Conservation (phyloP, 2,329 filamentous ascomycete species). For the Aspergillus pseudoviridinutans region DNA sequence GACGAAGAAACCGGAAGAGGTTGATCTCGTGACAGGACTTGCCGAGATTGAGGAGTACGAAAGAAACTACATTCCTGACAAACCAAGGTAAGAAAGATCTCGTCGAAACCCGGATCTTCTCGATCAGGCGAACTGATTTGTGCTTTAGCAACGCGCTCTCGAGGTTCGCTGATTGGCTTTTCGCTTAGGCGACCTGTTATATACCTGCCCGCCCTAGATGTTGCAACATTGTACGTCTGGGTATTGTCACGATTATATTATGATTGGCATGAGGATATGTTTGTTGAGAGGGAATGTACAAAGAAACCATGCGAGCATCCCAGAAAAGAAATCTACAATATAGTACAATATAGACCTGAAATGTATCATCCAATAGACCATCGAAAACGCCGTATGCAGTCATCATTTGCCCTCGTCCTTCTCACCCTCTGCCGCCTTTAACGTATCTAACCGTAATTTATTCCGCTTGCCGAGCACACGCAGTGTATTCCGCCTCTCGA, state of each 20-base stretch:
- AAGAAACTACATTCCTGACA: constrained; percentile 53
- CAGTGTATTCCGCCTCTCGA: constrained; percentile 64
- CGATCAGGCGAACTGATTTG: constrained; percentile 2
- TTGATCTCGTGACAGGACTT: constrained; percentile 60
- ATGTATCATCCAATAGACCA: constrained; percentile 2
- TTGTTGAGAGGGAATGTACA: neutral
- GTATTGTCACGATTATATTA: neutral
- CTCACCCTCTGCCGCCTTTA: constrained; percentile 41
- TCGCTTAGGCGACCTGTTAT: constrained; percentile 5
- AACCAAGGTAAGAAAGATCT: constrained; percentile 47
- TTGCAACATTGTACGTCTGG: neutral
- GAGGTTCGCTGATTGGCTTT: constrained; percentile 17
- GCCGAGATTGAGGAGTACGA: constrained; percentile 67
- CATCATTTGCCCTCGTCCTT: constrained; percentile 1
- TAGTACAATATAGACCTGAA: neutral
- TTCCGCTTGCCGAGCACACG: constrained; percentile 67
- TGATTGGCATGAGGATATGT: neutral
- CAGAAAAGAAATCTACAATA: neutral
- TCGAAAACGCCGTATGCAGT: neutral
- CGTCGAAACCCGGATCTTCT: neutral
- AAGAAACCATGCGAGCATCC: neutral
- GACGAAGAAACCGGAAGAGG: constrained; percentile 53
- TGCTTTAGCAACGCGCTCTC: constrained; percentile 21
- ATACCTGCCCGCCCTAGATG: neutral
- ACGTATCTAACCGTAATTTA: constrained; percentile 54